These are phyloP conservation scores for Aspergillus sp. DNA, from an alignment of 2,329 filamentous ascomycete genomes.

Conservation along the genomic window DNA sequence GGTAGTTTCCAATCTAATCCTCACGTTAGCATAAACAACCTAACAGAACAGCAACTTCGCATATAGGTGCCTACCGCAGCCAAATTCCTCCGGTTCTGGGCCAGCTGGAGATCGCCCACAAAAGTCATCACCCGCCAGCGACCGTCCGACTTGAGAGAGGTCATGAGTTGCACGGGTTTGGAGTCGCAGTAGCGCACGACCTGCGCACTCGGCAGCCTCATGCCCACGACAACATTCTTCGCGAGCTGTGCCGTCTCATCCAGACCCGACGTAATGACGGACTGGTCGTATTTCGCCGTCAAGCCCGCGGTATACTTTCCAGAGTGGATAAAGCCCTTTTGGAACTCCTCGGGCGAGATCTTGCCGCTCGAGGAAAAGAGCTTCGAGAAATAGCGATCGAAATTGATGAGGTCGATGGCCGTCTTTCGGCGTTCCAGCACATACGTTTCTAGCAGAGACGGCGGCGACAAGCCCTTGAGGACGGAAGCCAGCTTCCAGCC, in stretches of 20 bases:
- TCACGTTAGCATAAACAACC: not conserved
- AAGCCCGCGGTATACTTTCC: conserved; percentile 61
- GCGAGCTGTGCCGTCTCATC: conserved; percentile 36
- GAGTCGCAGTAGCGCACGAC: conserved; percentile 61
- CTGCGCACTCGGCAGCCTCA: conserved; percentile 54
- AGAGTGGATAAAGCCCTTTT: conserved; percentile 55
- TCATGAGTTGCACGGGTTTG: conserved; percentile 52
- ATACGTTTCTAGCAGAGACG: conserved; percentile 52
- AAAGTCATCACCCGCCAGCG: conserved; percentile 53
- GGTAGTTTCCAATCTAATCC: conserved; percentile 37
- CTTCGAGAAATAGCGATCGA: conserved; percentile 55
- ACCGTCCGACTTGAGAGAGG: conserved; percentile 51
- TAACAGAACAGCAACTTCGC: not conserved
- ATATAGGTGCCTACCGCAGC: conserved; percentile 32
- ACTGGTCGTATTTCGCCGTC: conserved; percentile 54
- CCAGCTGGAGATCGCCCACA: conserved; percentile 39
- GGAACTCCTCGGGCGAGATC: conserved; percentile 50
- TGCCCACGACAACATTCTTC: conserved; percentile 42
- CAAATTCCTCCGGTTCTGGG: conserved; percentile 27
- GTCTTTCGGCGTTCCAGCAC: conserved; percentile 52
- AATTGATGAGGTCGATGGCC: conserved; percentile 58
- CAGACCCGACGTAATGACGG: conserved; percentile 42
- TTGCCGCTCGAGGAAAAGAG: conserved; percentile 50
- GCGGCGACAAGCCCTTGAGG: conserved; percentile 42
- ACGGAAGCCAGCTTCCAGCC: conserved; percentile 59